Percentiles rank a stretch among this genome's conserved stretches.
phyloP scores from a whole-genome alignment of 2,329 filamentous ascomycete species.

The Beauveria brongniartii region DNA sequence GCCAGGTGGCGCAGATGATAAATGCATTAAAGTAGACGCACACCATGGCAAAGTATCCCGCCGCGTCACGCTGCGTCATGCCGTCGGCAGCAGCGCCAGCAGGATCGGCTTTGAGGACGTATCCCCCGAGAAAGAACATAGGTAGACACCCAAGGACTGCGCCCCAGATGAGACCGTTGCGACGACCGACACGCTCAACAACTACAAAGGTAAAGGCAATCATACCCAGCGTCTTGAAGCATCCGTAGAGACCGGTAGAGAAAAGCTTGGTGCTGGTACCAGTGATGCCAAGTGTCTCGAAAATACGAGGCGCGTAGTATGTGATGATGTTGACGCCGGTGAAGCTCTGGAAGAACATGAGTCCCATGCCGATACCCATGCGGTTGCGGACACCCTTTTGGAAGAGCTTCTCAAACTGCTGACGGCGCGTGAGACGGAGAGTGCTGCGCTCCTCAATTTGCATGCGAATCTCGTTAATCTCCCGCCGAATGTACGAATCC shows the following conservation, averaged over 20 bases:
- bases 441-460: slow-evolving; percentile 43
- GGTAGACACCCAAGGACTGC: slow-evolving; percentile 30
- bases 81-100: slow-evolving; percentile 35
- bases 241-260: slow-evolving; percentile 33
- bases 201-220: slow-evolving; percentile 34
- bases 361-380: slow-evolving; percentile 43
- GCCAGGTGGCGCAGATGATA: slow-evolving; percentile 33
- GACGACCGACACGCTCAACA: slow-evolving; percentile 39
- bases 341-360: slow-evolving; percentile 30
- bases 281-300: slow-evolving; percentile 28
- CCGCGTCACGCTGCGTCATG: slow-evolving; percentile 32
- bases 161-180: slow-evolving; percentile 38
- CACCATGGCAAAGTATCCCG: slow-evolving; percentile 36
- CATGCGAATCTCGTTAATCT: slow-evolving; percentile 45
- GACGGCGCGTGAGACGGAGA: slow-evolving; percentile 18
- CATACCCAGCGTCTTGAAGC: slow-evolving; percentile 29
- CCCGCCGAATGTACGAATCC: slow-evolving; percentile 22
- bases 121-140: slow-evolving; percentile 33
- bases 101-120: slow-evolving; percentile 18
- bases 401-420: slow-evolving; percentile 21
- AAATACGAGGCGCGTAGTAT: slow-evolving; percentile 40
- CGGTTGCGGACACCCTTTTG: slow-evolving; percentile 16
- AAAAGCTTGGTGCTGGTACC: slow-evolving; percentile 27
- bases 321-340: slow-evolving; percentile 50
- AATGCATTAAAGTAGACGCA: slow-evolving; percentile 30